A percentile compares a stretch with the other conserved stretches of the same genome.
Conservation (phyloP, 2,329 filamentous ascomycete species). For the Fusarium devonianum region DNA sequence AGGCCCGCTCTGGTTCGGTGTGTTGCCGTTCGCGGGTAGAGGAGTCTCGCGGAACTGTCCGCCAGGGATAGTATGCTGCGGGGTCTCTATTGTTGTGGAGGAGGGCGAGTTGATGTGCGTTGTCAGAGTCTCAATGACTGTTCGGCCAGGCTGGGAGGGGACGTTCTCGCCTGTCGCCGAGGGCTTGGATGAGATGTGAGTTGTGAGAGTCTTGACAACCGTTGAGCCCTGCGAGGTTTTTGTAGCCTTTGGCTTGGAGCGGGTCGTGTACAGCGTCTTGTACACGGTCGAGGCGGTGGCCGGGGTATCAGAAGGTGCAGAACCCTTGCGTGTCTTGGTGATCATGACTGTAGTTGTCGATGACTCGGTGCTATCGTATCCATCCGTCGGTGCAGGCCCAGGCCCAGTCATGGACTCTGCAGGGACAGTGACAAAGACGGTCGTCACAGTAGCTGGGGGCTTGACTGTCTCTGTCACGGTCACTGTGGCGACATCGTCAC, state of each 20-base stretch:
- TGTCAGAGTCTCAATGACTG: constrained; percentile 16
- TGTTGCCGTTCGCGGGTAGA: constrained; percentile 9
- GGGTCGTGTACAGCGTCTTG: constrained; percentile 31
- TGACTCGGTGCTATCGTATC: constrained; percentile 30
- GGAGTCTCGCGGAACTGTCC: constrained; percentile 36
- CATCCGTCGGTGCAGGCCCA: constrained; percentile 16
- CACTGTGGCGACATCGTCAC: constrained; percentile 37
- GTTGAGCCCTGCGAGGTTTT: constrained; percentile 26
- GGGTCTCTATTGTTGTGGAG: constrained; percentile 5
- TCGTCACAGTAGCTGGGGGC: constrained; percentile 49
- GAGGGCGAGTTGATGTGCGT: constrained; percentile 27
- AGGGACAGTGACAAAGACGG: constrained; percentile 49
- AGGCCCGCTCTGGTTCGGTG: constrained; percentile 18
- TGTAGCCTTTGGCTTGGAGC: constrained; percentile 15
- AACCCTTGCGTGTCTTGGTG: constrained; percentile 20
- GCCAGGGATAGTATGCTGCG: constrained; percentile 30
- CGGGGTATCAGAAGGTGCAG: not conserved
- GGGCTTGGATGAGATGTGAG: constrained; percentile 12
- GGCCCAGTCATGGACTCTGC: constrained; percentile 28
- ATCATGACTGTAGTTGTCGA: constrained; percentile 33
- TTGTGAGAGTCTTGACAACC: constrained; percentile 19
- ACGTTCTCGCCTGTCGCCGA: not conserved
- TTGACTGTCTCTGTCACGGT: constrained; percentile 50
- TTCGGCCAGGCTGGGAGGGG: not conserved
- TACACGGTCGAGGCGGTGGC: constrained; percentile 28